phyloP scores from a whole-genome alignment of 2,329 filamentous ascomycete species.

The Botryotinia convoluta region DNA sequence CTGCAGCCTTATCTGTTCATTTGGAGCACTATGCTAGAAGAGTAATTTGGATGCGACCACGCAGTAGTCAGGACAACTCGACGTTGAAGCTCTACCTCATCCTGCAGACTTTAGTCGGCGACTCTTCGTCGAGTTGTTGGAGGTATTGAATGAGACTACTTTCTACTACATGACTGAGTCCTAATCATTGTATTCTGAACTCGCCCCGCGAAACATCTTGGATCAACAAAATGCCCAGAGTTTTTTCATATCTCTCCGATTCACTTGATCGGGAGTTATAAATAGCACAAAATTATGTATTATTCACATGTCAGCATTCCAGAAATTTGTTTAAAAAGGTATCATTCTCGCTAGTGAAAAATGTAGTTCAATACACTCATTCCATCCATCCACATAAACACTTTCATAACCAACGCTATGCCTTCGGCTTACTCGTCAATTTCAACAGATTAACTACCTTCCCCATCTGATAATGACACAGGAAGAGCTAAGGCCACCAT shows the following conservation, averaged over 20 bases:
- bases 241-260: background rate
- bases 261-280: background rate
- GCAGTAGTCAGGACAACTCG: background rate
- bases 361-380: background rate
- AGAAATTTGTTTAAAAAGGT: background rate
- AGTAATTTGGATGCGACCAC: background rate
- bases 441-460: conserved; percentile 5
- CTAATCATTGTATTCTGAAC: background rate
- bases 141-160: background rate
- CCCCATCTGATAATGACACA: background rate
- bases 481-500: background rate
- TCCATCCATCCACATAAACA: background rate
- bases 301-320: background rate
- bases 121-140: no score
- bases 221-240: background rate
- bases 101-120: background rate
- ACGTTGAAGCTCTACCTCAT: background rate
- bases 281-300: no score
- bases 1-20: background rate
- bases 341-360: background rate
- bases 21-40: background rate
- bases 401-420: conserved; percentile 1
- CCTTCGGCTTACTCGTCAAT: background rate
- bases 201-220: background rate
- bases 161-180: background rate